These are phyloP conservation scores for Plasmodium billcollinsi DNA, from an alignment of 169 alveolate genomes.

Conservation along the genomic window DNA sequence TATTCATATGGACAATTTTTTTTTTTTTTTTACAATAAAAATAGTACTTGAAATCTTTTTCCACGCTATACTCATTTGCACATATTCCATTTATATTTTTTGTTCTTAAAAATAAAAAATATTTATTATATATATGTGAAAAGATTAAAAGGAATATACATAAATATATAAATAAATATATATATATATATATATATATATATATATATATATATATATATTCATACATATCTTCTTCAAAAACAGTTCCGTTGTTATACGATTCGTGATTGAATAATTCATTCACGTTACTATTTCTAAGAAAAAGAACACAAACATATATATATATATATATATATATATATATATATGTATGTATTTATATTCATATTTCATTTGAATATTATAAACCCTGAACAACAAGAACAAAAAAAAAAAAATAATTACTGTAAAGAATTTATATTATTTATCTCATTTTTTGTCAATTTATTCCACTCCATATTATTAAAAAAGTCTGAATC, in stretches of 20 bases:
- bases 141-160: neutral
- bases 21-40: neutral
- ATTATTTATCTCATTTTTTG: conserved; percentile 4
- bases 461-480: neutral
- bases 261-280: neutral
- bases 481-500: neutral
- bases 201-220: neutral
- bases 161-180: neutral
- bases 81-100: conserved; percentile 4
- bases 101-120: neutral
- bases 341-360: no score
- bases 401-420: neutral
- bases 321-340: neutral
- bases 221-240: conserved; percentile 1
- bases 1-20: no score
- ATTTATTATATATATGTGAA: neutral
- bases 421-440: conserved; percentile 17
- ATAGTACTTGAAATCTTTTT: conserved; percentile 19
- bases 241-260: neutral
- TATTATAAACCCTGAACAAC: no score
- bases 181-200: neutral
- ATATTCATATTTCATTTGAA: no score
- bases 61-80: neutral
- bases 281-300: neutral
- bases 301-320: neutral